phyloP scores from a whole-genome alignment of 2,329 filamentous ascomycete species.

The Niveomyces coronatus region DNA sequence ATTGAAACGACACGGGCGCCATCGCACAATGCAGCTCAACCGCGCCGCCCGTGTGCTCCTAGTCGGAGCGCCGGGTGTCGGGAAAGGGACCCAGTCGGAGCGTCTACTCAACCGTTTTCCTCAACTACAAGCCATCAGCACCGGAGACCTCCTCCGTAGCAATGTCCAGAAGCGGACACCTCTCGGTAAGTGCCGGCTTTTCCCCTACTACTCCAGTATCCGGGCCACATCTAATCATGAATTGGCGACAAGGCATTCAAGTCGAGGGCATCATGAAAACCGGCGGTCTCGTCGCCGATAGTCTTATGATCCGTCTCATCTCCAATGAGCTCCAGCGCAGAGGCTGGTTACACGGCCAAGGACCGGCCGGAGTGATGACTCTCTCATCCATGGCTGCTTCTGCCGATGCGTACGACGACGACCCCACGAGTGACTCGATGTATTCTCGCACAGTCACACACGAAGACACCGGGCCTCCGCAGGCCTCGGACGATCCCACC shows the following conservation, averaged over 20 bases:
- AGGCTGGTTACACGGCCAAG: conserved; percentile 62
- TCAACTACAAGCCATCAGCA: conserved; percentile 83
- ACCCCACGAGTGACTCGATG: conserved; percentile 21
- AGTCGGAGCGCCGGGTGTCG: conserved; percentile 90
- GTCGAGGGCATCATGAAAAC: conserved; percentile 82
- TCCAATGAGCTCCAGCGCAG: conserved; percentile 76
- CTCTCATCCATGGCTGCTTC: conserved; percentile 34
- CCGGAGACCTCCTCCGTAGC: conserved; percentile 80
- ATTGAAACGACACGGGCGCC: background rate
- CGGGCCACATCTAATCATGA: no score
- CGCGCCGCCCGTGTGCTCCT: conserved; percentile 88
- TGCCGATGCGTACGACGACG: conserved; percentile 28
- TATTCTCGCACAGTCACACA: conserved; percentile 26
- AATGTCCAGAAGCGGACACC: conserved; percentile 87
- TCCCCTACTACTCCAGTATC: no score
- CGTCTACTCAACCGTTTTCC: conserved; percentile 79
- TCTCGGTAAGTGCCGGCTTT: conserved; percentile 68
- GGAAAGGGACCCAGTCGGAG: conserved; percentile 93
- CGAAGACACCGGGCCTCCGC: conserved; percentile 28
- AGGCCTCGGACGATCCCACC: conserved; percentile 55
- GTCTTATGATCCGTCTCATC: conserved; percentile 85
- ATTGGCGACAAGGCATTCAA: conserved; percentile 60
- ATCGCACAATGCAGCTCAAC: conserved; percentile 49
- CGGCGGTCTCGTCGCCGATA: conserved; percentile 83
- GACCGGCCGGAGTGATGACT: conserved; percentile 41